Evolutionary conservation across 495 filamentous ascomycete genomes (phyloP).

Genomic region (Penicillium alfredii): DNA sequence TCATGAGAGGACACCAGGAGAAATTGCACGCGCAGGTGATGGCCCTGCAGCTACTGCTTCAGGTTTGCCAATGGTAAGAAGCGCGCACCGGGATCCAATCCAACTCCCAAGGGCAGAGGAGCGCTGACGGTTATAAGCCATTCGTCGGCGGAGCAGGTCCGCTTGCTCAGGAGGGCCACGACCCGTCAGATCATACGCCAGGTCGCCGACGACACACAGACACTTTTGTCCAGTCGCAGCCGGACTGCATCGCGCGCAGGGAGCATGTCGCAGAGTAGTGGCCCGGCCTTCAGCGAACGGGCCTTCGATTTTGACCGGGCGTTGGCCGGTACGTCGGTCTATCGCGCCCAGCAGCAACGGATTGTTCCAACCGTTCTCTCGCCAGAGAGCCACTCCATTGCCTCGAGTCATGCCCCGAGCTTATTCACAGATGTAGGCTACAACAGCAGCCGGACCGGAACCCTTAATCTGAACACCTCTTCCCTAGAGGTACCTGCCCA

Average conservation of each 20-base stretch:
- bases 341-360: slow-evolving; percentile 18
- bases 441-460: slow-evolving; percentile 11
- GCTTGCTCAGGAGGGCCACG: slow-evolving; percentile 29
- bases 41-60: slow-evolving; percentile 40
- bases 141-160: slow-evolving; percentile 29
- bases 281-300: slow-evolving; percentile 24
- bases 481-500: not conserved
- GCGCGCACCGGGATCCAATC: not conserved
- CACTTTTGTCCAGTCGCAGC: slow-evolving; percentile 27
- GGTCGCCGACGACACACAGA: slow-evolving; percentile 36
- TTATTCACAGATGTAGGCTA: slow-evolving; percentile 23
- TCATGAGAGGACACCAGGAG: slow-evolving; percentile 36
- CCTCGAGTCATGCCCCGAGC: slow-evolving; percentile 6
- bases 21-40: slow-evolving; percentile 34
- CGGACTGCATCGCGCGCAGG: slow-evolving; percentile 21
- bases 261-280: slow-evolving; percentile 25
- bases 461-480: slow-evolving; percentile 1
- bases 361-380: slow-evolving; percentile 3
- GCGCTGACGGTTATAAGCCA: slow-evolving; percentile 17
- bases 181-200: slow-evolving; percentile 36
- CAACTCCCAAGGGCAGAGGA: no score
- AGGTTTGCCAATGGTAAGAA: slow-evolving; percentile 41
- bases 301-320: slow-evolving; percentile 32
- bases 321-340: slow-evolving; percentile 23
- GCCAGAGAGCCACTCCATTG: slow-evolving; percentile 4